These are phyloP conservation scores for Hymenoscyphus albidus DNA, from an alignment of 2,329 filamentous ascomycete species.

Conservation along the genomic window DNA sequence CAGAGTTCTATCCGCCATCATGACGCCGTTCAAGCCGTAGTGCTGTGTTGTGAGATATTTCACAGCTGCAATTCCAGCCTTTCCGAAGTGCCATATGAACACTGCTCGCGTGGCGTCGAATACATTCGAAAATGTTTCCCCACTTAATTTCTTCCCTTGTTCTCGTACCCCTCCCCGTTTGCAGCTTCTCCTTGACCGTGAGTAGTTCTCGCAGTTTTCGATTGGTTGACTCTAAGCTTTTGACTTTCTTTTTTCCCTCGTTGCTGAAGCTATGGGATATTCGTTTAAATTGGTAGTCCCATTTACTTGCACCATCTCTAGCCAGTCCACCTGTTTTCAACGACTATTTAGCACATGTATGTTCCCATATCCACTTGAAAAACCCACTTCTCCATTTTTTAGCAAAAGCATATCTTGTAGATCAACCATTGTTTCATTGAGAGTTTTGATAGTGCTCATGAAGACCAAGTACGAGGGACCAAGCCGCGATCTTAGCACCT, in stretches of 20 bases:
- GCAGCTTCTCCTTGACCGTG: constrained; percentile 15
- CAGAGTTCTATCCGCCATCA: constrained; percentile 18
- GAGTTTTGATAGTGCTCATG: constrained; percentile 23
- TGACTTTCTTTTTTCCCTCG: constrained; percentile 19
- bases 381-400: constrained; percentile 25
- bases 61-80: constrained; percentile 27
- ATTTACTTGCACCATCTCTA: constrained; percentile 20
- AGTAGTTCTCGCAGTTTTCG: constrained; percentile 22
- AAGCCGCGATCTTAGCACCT: constrained; percentile 17
- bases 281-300: constrained; percentile 28
- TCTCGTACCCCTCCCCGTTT: neutral
- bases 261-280: constrained; percentile 28
- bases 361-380: neutral
- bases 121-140: constrained; percentile 25
- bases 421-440: constrained; percentile 23
- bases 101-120: constrained; percentile 24
- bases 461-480: constrained; percentile 22
- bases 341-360: neutral
- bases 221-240: constrained; percentile 22
- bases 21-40: constrained; percentile 23
- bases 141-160: constrained; percentile 21
- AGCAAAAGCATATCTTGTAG: constrained; percentile 21
- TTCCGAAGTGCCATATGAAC: constrained; percentile 24
- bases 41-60: constrained; percentile 16
- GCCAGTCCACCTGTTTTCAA: constrained; percentile 25